Conservation (phyloP, 179 eudicot species). For the Silene noctiflora region DNA sequence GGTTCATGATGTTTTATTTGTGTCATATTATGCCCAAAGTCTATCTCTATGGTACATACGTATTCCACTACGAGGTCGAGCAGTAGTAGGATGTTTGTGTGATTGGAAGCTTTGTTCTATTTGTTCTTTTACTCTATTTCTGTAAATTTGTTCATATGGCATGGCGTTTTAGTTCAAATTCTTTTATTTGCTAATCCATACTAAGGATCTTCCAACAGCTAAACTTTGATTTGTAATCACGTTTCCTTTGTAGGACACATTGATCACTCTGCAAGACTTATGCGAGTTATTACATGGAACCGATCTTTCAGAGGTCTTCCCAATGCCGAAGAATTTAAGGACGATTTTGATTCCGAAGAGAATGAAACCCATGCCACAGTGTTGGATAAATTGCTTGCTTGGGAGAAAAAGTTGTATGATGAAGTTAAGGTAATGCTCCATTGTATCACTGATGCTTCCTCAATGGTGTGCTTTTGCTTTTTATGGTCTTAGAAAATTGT, state of each 20-base stretch:
- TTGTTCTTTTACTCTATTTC: not conserved
- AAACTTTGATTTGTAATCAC: constrained; percentile 9
- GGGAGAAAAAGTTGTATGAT: constrained; percentile 94
- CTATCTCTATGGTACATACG: not conserved
- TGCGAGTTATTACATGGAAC: constrained; percentile 94
- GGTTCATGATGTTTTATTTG: not conserved
- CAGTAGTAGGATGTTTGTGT: not conserved
- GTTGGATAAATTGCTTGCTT: constrained; percentile 83
- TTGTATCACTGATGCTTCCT: constrained; percentile 2
- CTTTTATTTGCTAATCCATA: not conserved
- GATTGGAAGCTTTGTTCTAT: not conserved
- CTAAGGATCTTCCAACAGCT: not conserved
- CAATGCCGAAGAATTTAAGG: constrained; percentile 47
- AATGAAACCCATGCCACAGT: constrained; percentile 87
- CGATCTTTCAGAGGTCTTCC: constrained; percentile 68
- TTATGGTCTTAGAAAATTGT: not conserved
- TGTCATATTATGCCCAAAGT: not conserved
- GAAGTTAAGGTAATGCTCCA: constrained; percentile 69
- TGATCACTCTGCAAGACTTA: constrained; percentile 80
- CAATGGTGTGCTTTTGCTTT: not conserved
- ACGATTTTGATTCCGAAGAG: constrained; percentile 71
- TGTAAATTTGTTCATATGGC: not conserved
- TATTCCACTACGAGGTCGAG: not conserved
- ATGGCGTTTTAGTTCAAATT: not conserved
- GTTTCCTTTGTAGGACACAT: constrained; percentile 58